A percentile compares a stretch with the other conserved stretches of the same genome.
Evolutionary conservation across 2,329 filamentous ascomycete species (phyloP).

Genomic region (Trichoderma aggressivum): DNA sequence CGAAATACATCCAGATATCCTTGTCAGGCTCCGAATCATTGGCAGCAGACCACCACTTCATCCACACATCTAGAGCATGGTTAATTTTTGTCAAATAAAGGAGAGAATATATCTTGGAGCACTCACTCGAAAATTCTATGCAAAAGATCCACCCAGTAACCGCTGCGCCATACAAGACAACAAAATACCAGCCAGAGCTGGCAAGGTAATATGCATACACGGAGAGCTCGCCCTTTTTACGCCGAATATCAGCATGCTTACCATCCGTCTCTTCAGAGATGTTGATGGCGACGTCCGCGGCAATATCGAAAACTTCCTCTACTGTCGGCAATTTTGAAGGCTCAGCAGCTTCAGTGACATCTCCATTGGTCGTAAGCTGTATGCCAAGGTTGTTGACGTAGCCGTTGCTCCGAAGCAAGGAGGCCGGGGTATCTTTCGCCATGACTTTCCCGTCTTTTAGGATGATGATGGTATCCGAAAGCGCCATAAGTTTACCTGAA

Average conservation of each 20-base stretch:
- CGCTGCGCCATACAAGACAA: neutral
- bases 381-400: conserved; percentile 10
- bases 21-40: conserved; percentile 13
- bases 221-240: conserved; percentile 12
- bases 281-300: neutral
- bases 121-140: conserved; percentile 16
- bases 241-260: conserved; percentile 10
- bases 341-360: neutral
- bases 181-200: conserved; percentile 4
- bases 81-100: neutral
- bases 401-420: conserved; percentile 1
- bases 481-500: conserved; percentile 11
- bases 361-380: neutral
- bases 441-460: neutral
- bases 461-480: conserved; percentile 6
- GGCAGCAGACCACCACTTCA: conserved; percentile 19
- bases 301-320: conserved; percentile 5
- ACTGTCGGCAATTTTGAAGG: neutral
- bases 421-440: neutral
- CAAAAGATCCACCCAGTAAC: conserved; percentile 9
- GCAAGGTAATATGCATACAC: conserved; percentile 15
- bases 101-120: neutral
- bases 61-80: neutral
- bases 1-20: conserved; percentile 10
- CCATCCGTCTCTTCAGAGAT: conserved; percentile 2